Evolutionary conservation across 2,329 filamentous ascomycete species (phyloP).

Genomic region (Lecanoromycetidae sp.): DNA sequence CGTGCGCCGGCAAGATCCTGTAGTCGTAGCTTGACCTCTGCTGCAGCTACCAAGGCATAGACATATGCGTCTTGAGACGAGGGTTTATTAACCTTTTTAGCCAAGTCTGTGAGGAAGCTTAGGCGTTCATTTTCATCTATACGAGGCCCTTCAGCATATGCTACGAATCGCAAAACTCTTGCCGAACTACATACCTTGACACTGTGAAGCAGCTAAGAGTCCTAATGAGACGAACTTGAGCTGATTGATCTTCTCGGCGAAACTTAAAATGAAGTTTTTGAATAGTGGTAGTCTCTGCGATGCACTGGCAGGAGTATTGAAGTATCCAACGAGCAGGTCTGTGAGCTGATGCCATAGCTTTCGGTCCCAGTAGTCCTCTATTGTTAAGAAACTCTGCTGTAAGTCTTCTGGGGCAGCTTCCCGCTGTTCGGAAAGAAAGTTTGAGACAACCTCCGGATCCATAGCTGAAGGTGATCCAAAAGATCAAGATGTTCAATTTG

Average conservation of each 20-base stretch:
- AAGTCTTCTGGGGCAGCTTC: constrained; percentile 78
- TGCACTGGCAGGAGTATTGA: constrained; percentile 67
- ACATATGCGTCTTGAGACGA: constrained; percentile 92
- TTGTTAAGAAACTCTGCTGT: constrained; percentile 75
- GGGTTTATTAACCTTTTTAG: constrained; percentile 79
- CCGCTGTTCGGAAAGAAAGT: constrained; percentile 84
- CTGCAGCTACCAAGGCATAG: constrained; percentile 82
- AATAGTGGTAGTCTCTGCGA: constrained; percentile 80
- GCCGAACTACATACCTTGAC: constrained; percentile 45
- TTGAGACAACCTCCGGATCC: constrained; percentile 77
- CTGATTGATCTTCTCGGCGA: constrained; percentile 98
- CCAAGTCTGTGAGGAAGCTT: constrained; percentile 68
- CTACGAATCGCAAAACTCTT: not conserved
- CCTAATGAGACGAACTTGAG: constrained; percentile 89
- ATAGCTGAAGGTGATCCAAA: constrained; percentile 36
- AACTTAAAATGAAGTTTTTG: constrained; percentile 88
- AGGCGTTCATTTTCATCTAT: constrained; percentile 78
- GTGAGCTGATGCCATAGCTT: constrained; percentile 99
- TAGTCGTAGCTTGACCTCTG: constrained; percentile 72
- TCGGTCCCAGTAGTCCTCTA: constrained; percentile 95
- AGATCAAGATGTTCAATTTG: not conserved
- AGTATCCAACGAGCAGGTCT: constrained; percentile 76
- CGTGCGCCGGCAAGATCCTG: constrained; percentile 70
- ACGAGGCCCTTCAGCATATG: not conserved
- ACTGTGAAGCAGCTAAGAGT: constrained; percentile 74